Conservation (phyloP, 202 grass and related monocot genomes). For the Carex sylvatica region DNA sequence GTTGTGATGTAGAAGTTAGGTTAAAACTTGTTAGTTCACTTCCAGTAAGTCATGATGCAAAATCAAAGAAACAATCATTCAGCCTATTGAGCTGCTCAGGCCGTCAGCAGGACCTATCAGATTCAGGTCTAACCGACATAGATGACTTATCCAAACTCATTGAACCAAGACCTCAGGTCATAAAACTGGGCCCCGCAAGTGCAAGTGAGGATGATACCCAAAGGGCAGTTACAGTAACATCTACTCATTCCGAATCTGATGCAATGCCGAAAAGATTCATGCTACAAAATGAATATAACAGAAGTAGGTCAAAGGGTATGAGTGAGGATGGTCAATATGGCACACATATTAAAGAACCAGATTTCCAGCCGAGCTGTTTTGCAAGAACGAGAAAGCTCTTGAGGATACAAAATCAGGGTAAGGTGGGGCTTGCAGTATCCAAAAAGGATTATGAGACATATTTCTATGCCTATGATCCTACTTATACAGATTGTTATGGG, state of each 20-base stretch:
- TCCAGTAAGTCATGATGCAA: conserved; percentile 46
- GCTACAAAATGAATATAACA: conserved; percentile 36
- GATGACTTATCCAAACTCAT: conserved; percentile 52
- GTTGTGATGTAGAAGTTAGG: conserved; percentile 82
- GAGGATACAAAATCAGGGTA: conserved; percentile 73
- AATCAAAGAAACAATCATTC: conserved; percentile 77
- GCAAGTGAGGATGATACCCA: conserved; percentile 53
- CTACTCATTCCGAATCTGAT: conserved; percentile 58
- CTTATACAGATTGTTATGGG: conserved; percentile 63
- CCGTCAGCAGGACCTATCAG: conserved; percentile 77
- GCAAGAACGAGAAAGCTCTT: conserved; percentile 75
- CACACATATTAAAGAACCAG: conserved; percentile 50
- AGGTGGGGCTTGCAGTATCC: conserved; percentile 56
- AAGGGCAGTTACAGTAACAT: conserved; percentile 44
- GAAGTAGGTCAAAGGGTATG: conserved; percentile 43
- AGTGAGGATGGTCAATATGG: conserved; percentile 54
- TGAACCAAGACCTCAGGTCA: conserved; percentile 44
- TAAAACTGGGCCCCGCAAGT: conserved; percentile 37
- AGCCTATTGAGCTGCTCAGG: conserved; percentile 89
- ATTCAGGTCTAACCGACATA: conserved; percentile 54
- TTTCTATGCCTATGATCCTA: conserved; percentile 74
- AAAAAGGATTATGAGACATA: conserved; percentile 89
- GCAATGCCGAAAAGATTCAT: conserved; percentile 54
- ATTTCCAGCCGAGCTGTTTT: conserved; percentile 82
- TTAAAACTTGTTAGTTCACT: conserved; percentile 56